Percentiles rank a stretch among this genome's conserved stretches.
Evolutionary conservation across 345 rosid genomes (phyloP).

Genomic region (Camelina laxa): DNA sequence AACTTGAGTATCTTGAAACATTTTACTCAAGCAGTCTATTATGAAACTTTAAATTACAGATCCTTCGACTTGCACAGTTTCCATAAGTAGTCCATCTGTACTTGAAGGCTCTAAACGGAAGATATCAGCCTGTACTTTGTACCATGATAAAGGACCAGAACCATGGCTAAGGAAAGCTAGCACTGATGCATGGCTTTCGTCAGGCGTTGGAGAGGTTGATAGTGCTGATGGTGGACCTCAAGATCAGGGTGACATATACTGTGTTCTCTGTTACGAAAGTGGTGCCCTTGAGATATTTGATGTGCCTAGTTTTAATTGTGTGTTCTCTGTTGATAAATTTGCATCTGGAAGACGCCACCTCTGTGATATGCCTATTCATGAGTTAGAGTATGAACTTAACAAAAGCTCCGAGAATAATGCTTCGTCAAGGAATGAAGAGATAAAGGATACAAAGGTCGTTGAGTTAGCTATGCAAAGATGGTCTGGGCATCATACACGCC

Average conservation of each 20-base stretch:
- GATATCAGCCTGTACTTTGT: conserved; percentile 85
- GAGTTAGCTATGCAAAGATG: conserved; percentile 96
- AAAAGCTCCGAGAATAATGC: conserved; percentile 57
- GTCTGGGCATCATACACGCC: conserved; percentile 84
- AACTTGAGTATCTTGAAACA: conserved; percentile 20
- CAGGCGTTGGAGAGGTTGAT: conserved; percentile 85
- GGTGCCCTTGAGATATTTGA: conserved; percentile 94
- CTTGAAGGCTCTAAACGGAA: conserved; percentile 65
- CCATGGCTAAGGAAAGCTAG: conserved; percentile 98
- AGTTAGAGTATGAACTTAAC: conserved; percentile 54
- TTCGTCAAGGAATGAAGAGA: conserved; percentile 70
- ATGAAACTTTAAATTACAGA: conserved; percentile 60
- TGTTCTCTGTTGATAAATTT: conserved; percentile 84
- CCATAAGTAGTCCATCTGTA: conserved; percentile 67
- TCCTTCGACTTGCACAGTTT: conserved; percentile 81
- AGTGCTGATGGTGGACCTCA: conserved; percentile 81
- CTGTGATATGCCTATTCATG: conserved; percentile 58
- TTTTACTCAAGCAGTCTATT: conserved; percentile 34
- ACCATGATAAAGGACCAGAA: conserved; percentile 94
- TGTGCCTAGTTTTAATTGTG: conserved; percentile 84
- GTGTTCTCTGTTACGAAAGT: conserved; percentile 83
- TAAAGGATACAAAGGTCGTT: conserved; percentile 64
- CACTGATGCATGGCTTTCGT: conserved; percentile 96
- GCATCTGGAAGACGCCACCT: conserved; percentile 82
- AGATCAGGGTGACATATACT: conserved; percentile 93